Percentiles rank a stretch among this genome's conserved stretches.
These are phyloP conservation scores for Ogataea henricii DNA, from an alignment of 805 yeast species.

Conservation along the genomic window DNA sequence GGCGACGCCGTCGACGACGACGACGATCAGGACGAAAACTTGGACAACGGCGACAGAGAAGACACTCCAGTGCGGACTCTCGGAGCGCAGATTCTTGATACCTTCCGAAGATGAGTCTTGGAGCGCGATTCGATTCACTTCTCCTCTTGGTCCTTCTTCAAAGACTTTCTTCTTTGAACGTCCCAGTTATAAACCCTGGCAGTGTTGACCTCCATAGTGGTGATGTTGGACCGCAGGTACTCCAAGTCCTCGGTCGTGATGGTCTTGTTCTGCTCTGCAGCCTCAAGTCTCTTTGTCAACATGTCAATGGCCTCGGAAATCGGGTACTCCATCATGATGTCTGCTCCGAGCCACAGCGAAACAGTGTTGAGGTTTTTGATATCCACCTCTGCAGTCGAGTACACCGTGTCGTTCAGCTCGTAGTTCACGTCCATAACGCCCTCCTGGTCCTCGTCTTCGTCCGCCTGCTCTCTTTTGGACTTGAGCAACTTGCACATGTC, in stretches of 20 bases:
- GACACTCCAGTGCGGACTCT: slow-evolving; percentile 65
- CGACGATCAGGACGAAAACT: slow-evolving; percentile 34
- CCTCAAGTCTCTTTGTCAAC: slow-evolving; percentile 58
- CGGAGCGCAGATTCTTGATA: slow-evolving; percentile 60
- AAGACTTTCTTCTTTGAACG: slow-evolving; percentile 67
- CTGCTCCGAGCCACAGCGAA: slow-evolving; percentile 96
- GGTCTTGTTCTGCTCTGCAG: slow-evolving; percentile 59
- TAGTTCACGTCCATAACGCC: slow-evolving; percentile 70
- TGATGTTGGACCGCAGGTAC: slow-evolving; percentile 81
- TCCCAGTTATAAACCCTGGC: slow-evolving; percentile 92
- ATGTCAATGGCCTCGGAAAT: slow-evolving; percentile 81
- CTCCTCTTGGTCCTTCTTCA: slow-evolving; percentile 36
- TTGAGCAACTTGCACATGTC: slow-evolving; percentile 67
- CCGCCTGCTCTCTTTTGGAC: slow-evolving; percentile 42
- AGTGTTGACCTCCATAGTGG: slow-evolving; percentile 97
- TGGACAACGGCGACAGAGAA: slow-evolving; percentile 40
- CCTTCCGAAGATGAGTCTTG: slow-evolving; percentile 50
- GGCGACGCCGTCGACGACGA: slow-evolving; percentile 23
- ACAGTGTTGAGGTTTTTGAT: slow-evolving; percentile 60
- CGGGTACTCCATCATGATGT: slow-evolving; percentile 94
- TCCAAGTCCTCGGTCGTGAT: slow-evolving; percentile 82
- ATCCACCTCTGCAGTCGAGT: slow-evolving; percentile 75
- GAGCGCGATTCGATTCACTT: too few relatives aligned
- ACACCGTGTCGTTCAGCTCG: slow-evolving; percentile 91
- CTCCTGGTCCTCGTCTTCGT: slow-evolving; percentile 20